Base-by-base conservation (phyloP, 139 green algal genomes). In the Chlorella sp. region DNA sequence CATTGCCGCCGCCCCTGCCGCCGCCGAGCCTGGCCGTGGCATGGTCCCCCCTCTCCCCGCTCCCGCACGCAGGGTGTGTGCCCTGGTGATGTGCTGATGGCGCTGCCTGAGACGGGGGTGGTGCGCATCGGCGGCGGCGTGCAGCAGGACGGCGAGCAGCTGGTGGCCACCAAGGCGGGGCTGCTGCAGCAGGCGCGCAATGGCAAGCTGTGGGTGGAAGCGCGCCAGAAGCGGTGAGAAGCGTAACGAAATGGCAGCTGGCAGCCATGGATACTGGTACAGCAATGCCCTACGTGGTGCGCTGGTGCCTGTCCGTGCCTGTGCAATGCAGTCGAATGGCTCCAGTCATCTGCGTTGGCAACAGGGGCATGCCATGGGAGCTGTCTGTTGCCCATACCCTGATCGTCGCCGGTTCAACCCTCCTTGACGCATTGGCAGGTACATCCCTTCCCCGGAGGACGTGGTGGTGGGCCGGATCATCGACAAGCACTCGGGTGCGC, bases 191-290 rank as follows among this genome's bases (percentile, higher is more conserved):
- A 91, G 15, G 32, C 65, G 23, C 70, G 70, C 26, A 74, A 32
- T 26, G 90, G 91, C 11, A 94, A 95, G 78, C 72, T 97, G 6
- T 98, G 94, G 92, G 80, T 98, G 4, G 90, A 95, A 72, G 82
- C 88, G 7, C 82, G 88, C 28, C 94, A 96, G 55, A 95, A 95
- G 74, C 76, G 93, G 94, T 96, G 74, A 60, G 86, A n/a, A 1
- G 44, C 44, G 9, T 6, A 9, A 51, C 7, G 44, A 9, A 9
- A 6, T 9, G 44, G 44, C 44, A 51, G 6, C 44, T 51, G 44
- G 44, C 44, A 16, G 44, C 44, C n/a, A n/a, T n/a, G n/a, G n/a
- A n/a, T n/a, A n/a, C n/a, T n/a, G n/a, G n/a, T n/a, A n/a, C n/a
- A n/a, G n/a, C n/a, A n/a, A n/a, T n/a, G n/a, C n/a, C n/a, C n/a